Evolutionary conservation across 2,329 filamentous ascomycete species (phyloP).

Genomic region (Tolypocladium cylindrosporum): DNA sequence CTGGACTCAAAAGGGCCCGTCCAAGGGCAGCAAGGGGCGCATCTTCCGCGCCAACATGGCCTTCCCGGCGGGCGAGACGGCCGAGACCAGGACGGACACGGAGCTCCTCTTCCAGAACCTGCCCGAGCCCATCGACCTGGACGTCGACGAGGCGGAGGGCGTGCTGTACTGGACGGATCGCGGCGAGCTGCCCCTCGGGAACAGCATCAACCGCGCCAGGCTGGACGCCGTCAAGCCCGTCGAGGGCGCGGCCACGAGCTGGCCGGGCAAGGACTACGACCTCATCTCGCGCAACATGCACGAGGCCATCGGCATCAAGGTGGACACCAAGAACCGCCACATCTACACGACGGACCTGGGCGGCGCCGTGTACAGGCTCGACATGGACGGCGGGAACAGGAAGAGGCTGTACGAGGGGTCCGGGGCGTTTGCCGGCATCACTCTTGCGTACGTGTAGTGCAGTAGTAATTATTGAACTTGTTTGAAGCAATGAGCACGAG

Average conservation of each 20-base stretch:
- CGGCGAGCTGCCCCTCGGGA: constrained; percentile 45
- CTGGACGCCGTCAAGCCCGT: constrained; percentile 1
- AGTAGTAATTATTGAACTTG: too few species aligned
- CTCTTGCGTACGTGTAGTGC: neutral
- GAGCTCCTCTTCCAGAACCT: constrained; percentile 30
- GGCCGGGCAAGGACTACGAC: constrained; percentile 12
- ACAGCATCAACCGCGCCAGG: constrained; percentile 34
- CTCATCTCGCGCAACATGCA: constrained; percentile 26
- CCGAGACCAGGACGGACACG: constrained; percentile 28
- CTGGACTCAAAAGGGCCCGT: constrained; percentile 50
- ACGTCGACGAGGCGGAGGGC: constrained; percentile 34
- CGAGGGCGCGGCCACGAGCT: neutral
- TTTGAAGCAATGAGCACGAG: too few species aligned
- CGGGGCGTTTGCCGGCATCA: neutral
- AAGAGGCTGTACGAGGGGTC: constrained; percentile 5
- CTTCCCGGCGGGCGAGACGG: constrained; percentile 18
- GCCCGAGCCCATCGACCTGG: constrained; percentile 48
- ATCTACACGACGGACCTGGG: constrained; percentile 30
- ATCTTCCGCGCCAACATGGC: constrained; percentile 40
- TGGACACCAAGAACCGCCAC: constrained; percentile 23
- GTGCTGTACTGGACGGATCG: constrained; percentile 52
- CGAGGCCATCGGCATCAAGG: constrained; percentile 35
- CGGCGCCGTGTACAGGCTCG: constrained; percentile 25
- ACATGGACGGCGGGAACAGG: constrained; percentile 19
- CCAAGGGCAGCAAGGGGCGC: constrained; percentile 38